These are phyloP conservation scores for Ogataea sp. DNA, from an alignment of 805 yeast genomes.

Conservation along the genomic window DNA sequence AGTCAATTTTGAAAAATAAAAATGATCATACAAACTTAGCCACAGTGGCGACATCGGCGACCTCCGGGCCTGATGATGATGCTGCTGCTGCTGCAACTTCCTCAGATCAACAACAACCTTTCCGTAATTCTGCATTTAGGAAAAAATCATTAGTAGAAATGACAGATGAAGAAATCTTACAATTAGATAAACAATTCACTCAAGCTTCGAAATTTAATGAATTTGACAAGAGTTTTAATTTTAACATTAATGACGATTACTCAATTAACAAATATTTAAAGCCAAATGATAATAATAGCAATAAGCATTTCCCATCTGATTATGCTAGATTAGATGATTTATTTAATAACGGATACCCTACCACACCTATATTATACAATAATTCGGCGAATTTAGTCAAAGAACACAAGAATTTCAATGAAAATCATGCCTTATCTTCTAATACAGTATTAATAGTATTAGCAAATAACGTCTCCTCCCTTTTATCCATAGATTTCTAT, in stretches of 20 bases:
- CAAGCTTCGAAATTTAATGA: constrained; percentile 27
- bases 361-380: constrained; percentile 22
- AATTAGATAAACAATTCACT: constrained; percentile 42
- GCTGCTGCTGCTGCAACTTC: neutral
- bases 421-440: neutral
- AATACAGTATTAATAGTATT: constrained; percentile 36
- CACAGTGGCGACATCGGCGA: too few species aligned
- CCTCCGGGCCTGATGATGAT: too few species aligned
- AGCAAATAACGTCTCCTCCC: constrained; percentile 59
- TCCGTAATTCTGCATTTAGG: constrained; percentile 7
- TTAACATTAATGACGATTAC: constrained; percentile 24
- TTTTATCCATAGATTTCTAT: constrained; percentile 69
- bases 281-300: neutral
- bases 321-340: constrained; percentile 27
- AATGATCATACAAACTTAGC: neutral
- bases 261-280: neutral
- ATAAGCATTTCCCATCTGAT: neutral
- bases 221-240: constrained; percentile 35
- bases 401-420: constrained; percentile 29
- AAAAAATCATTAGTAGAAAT: constrained; percentile 41
- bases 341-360: constrained; percentile 23
- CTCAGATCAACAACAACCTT: neutral
- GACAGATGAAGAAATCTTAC: constrained; percentile 47
- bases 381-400: constrained; percentile 32
- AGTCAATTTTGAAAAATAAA: neutral